A percentile compares a stretch with the other conserved stretches of the same genome.
Conservation (phyloP, 2,329 filamentous ascomycete genomes). For the Diaporthe amygdali region DNA sequence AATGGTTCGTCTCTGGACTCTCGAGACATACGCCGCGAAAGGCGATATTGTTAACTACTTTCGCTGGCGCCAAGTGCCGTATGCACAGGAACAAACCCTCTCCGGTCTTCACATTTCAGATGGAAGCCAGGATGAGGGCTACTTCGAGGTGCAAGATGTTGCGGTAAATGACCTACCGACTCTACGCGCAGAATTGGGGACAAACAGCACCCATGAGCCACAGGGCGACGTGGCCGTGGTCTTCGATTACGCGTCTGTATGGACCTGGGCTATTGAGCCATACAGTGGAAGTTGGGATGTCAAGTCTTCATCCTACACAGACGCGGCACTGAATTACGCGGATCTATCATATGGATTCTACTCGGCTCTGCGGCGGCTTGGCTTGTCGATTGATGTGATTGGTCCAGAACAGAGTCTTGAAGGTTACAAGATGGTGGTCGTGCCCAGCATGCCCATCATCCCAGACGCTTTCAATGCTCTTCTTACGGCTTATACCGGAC, state of each 20-base stretch:
- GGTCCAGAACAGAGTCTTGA: conserved; percentile 27
- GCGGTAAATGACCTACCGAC: conserved; percentile 27
- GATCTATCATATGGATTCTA: conserved; percentile 30
- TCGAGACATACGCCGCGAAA: conserved; percentile 29
- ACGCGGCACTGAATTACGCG: conserved; percentile 24
- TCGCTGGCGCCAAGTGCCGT: conserved; percentile 32
- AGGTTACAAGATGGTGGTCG: conserved; percentile 31
- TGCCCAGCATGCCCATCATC: conserved; percentile 30
- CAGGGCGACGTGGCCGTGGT: conserved; percentile 29
- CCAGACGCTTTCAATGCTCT: conserved; percentile 25
- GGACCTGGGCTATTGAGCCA: conserved; percentile 31
- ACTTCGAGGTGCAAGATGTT: conserved; percentile 24
- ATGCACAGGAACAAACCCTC: conserved; percentile 31
- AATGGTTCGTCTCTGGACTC: conserved; percentile 32
- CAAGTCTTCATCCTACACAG: conserved; percentile 25
- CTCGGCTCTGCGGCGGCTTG: conserved; percentile 30
- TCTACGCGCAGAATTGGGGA: conserved; percentile 6
- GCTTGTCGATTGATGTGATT: conserved; percentile 31
- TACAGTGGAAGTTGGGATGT: conserved; percentile 31
- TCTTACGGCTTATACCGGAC: conserved; percentile 23
- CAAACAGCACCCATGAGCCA: conserved; percentile 14
- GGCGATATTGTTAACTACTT: conserved; percentile 31
- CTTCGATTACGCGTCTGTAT: conserved; percentile 30
- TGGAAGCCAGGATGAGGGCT: conserved; percentile 28
- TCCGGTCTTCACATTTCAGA: conserved; percentile 30